Evolutionary conservation across 140 eudicot genomes (phyloP).

Genomic region (Stevia rebaudiana): DNA sequence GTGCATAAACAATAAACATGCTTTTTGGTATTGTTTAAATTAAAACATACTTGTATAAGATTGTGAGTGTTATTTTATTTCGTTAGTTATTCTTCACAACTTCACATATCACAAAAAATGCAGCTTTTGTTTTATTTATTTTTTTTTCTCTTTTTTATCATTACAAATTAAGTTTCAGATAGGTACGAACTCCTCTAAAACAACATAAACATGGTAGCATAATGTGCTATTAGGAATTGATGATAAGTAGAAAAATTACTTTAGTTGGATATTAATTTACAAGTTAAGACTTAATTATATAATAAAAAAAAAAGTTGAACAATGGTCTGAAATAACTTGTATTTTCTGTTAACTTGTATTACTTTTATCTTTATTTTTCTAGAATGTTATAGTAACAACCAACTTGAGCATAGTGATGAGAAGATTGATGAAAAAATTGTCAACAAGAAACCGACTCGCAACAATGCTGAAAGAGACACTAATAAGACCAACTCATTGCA

Average conservation of each 20-base stretch:
- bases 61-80: not conserved
- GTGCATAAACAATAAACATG: not conserved
- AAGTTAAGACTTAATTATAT: not conserved
- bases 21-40: not conserved
- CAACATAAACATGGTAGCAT: not conserved
- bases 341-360: not conserved
- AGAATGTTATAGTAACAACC: constrained; percentile 34
- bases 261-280: not conserved
- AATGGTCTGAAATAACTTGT: not conserved
- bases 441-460: constrained; percentile 27
- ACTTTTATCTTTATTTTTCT: not conserved
- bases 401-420: constrained; percentile 25
- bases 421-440: constrained; percentile 22
- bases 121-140: no score
- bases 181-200: not conserved
- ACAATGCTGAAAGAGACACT: constrained; percentile 27
- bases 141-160: not conserved
- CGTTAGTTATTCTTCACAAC: not conserved
- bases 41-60: not conserved
- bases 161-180: not conserved
- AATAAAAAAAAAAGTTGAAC: not conserved
- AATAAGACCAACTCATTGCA: constrained; percentile 26
- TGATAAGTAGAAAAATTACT: not conserved
- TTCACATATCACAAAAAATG: not conserved
- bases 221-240: not conserved